Conservation (phyloP, 768 basidiomycete genomes). For the Calvatia gigantea region DNA sequence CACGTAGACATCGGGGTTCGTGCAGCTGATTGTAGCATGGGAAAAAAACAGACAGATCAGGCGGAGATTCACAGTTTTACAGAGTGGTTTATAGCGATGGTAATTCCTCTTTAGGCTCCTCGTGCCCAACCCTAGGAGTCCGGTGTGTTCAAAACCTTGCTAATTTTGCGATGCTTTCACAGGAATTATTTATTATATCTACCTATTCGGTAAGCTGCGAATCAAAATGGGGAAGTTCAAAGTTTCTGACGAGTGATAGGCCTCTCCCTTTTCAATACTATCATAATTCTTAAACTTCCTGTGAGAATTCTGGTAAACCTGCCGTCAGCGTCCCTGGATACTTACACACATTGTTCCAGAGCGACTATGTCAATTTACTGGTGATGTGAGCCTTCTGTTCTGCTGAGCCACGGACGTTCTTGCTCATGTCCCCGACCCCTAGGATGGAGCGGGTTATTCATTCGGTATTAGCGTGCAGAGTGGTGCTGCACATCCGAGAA, state of each 20-base stretch:
- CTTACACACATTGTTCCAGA: background rate
- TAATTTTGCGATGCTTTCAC: background rate
- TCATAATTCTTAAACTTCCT: slow-evolving; percentile 10
- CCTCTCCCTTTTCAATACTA: slow-evolving; percentile 9
- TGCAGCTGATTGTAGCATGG: background rate
- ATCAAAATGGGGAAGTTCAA: background rate
- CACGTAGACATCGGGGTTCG: too few species aligned
- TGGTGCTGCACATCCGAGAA: slow-evolving; percentile 10
- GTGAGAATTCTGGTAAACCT: background rate
- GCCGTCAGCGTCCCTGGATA: background rate
- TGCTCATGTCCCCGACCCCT: background rate
- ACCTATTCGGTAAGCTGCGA: slow-evolving; percentile 7
- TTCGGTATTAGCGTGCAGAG: slow-evolving; percentile 11
- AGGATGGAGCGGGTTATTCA: slow-evolving; percentile 12
- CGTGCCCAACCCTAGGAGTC: background rate
- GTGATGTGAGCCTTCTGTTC: slow-evolving; percentile 6
- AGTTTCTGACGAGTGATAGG: background rate
- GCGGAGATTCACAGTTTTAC: slow-evolving; percentile 11
- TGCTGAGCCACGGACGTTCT: background rate
- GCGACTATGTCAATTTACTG: slow-evolving; percentile 8
- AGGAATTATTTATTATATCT: slow-evolving; percentile 13
- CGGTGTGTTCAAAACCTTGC: background rate
- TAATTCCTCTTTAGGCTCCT: background rate
- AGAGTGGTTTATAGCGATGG: slow-evolving; percentile 12
- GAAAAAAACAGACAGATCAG: slow-evolving; percentile 1